Base-by-base conservation (phyloP, 495 filamentous ascomycete species). In the Hypomontagnella monticulosa region DNA sequence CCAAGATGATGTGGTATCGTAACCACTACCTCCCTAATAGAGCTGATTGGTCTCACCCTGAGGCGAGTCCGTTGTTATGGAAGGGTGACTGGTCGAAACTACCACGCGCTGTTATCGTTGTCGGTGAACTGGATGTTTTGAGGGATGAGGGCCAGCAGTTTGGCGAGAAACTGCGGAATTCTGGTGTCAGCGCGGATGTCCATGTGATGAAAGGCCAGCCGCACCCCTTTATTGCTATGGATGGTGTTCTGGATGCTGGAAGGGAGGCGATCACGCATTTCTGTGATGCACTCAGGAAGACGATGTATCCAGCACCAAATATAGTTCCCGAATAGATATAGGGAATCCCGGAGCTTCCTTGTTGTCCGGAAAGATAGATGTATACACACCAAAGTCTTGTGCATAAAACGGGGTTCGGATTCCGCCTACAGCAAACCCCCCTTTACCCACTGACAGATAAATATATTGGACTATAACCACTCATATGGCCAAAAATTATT, bases 161-260 rank as follows among this genome's bases (percentile, higher is more conserved):
- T 72, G 84, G 78, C 7, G 70, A 79, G 57, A 84, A 82, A 55
- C 65, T 87, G 44, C 60, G 58, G 36, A 63, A 76, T 19, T 79
- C 79, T 6, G 84, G 84, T 1, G 80, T 85, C 1, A 34, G 63
- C 23, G 81, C 81, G 2, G 76, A 85, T 66, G 67, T 84, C 42
- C 79, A 85, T 66, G 73, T 85, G 27, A 85, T 85, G 83, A 79
- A 83, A 70, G 83, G 83, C 0, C 85, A 85, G 82, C 85, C 84
- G 10, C 85, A 87, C 76, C 85, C 85, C n/a, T 86, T 86, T 68
- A 72, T 87, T 57, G 84, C 83, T 7, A 86, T 86, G 85, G 85
- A 87, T 73, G 81, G 74, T 8, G 84, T 76, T 4, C 67, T 86
- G 44, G 75, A 80, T 32, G 83, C 82, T 53, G 85, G 84, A 0